These are phyloP conservation scores for Claviceps fusiformis DNA, from an alignment of 2,329 filamentous ascomycete species.

Conservation along the genomic window DNA sequence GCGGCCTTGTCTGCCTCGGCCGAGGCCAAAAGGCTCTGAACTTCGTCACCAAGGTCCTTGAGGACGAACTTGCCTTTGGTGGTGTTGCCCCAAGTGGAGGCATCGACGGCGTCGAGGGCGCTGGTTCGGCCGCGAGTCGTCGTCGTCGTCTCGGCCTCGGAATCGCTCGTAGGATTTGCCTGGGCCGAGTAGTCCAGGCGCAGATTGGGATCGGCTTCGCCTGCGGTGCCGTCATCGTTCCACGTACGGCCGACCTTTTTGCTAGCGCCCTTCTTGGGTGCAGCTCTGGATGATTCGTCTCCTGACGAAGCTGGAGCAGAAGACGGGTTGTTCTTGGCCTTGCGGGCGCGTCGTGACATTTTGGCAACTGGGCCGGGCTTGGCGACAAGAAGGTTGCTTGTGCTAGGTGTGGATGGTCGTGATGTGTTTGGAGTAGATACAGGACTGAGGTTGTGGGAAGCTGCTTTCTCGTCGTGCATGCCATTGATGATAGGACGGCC, in stretches of 20 bases:
- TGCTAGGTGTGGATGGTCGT: slow-evolving; percentile 61
- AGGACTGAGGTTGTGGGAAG: slow-evolving; percentile 56
- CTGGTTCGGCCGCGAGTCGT: slow-evolving; percentile 31
- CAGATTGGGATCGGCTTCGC: slow-evolving; percentile 59
- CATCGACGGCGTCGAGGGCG: slow-evolving; percentile 59
- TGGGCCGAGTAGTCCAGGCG: slow-evolving; percentile 81
- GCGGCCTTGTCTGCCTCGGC: slow-evolving; percentile 53
- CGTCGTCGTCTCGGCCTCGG: slow-evolving; percentile 32
- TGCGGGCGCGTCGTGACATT: slow-evolving; percentile 67
- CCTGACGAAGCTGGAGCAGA: slow-evolving; percentile 63
- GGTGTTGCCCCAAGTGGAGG: slow-evolving; percentile 74
- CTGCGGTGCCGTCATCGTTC: slow-evolving; percentile 78
- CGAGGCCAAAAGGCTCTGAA: slow-evolving; percentile 73
- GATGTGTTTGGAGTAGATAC: slow-evolving; percentile 61
- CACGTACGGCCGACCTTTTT: slow-evolving; percentile 85
- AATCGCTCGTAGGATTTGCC: slow-evolving; percentile 38
- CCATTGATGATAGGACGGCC: slow-evolving; percentile 22
- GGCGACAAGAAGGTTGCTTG: slow-evolving; percentile 49
- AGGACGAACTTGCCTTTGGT: slow-evolving; percentile 86
- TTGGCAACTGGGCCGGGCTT: slow-evolving; percentile 65
- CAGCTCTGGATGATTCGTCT: slow-evolving; percentile 53
- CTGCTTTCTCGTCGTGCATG: slow-evolving; percentile 18
- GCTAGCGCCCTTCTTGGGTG: slow-evolving; percentile 28
- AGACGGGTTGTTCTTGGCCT: slow-evolving; percentile 41
- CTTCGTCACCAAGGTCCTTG: slow-evolving; percentile 85